These are phyloP conservation scores for Saccharum spontaneum DNA, from an alignment of 176 grass and related monocot genomes.

Conservation along the genomic window DNA sequence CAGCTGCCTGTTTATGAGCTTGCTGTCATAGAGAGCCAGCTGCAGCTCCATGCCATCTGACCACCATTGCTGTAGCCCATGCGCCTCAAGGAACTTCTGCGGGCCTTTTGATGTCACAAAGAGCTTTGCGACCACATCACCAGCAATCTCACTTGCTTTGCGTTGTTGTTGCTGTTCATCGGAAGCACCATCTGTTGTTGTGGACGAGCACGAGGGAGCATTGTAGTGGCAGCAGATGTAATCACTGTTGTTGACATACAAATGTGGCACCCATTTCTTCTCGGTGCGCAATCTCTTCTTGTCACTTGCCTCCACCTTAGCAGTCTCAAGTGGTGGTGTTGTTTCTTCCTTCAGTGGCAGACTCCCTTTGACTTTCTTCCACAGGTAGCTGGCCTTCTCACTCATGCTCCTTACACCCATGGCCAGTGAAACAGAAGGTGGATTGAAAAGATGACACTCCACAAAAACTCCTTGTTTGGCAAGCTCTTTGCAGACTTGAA, in stretches of 20 bases:
- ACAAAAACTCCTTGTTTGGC: slow-evolving; percentile 77
- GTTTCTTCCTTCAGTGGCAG: slow-evolving; percentile 53
- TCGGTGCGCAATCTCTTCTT: slow-evolving; percentile 41
- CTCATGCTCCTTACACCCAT: slow-evolving; percentile 75
- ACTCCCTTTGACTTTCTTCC: slow-evolving; percentile 66
- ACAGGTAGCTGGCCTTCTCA: slow-evolving; percentile 66
- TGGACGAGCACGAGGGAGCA: slow-evolving; percentile 48
- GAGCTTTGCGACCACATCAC: slow-evolving; percentile 59
- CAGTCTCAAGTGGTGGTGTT: slow-evolving; percentile 5
- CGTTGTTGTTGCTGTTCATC: slow-evolving; percentile 31
- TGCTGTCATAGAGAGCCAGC: slow-evolving; percentile 68
- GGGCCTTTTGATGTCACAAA: slow-evolving; percentile 82
- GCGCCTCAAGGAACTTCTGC: slow-evolving; percentile 75
- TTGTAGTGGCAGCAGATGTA: slow-evolving; percentile 92
- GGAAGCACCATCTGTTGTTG: slow-evolving; percentile 23
- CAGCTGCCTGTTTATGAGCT: slow-evolving; percentile 82
- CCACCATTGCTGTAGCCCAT: slow-evolving; percentile 94
- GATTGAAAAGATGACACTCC: slow-evolving; percentile 93
- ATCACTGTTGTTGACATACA: slow-evolving; percentile 91
- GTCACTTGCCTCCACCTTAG: slow-evolving; percentile 37
- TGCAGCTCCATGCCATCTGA: slow-evolving; percentile 81
- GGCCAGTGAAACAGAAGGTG: slow-evolving; percentile 88
- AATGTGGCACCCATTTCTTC: slow-evolving; percentile 83
- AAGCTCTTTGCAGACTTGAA: slow-evolving; percentile 82
- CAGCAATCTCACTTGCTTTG: slow-evolving; percentile 38